Conservation (phyloP, 73 alveolate genomes). For the Paramecium pentaurelia region DNA sequence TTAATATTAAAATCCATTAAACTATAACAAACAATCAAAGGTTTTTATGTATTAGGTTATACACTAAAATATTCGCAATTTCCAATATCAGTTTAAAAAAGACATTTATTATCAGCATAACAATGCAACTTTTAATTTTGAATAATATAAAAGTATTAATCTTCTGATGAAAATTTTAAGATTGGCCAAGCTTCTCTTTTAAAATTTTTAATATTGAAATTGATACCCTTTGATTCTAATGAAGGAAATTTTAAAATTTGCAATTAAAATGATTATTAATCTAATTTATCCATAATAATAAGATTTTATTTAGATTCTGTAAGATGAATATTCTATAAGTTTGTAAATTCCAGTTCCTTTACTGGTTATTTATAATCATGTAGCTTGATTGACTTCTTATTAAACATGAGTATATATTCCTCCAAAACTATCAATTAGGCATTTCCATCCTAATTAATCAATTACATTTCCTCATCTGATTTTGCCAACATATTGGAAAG, state of each 20-base stretch:
- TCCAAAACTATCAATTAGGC: not conserved
- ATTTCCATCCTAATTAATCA: not conserved
- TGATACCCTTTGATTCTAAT: not conserved
- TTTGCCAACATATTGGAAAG: not conserved
- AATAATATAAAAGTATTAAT: not conserved
- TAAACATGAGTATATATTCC: not conserved
- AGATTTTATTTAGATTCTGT: not conserved
- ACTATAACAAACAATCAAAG: not conserved
- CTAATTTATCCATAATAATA: not conserved
- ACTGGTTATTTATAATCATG: not conserved
- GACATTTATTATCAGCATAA: not conserved
- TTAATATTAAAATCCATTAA: not conserved
- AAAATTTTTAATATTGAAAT: not conserved
- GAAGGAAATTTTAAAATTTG: not conserved
- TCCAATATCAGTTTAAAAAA: not conserved
- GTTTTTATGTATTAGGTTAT: not conserved
- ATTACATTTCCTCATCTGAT: conserved; percentile 28
- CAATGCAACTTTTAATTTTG: not conserved
- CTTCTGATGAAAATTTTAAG: conserved; percentile 14
- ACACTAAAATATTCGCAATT: conserved; percentile 9
- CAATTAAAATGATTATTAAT: not conserved
- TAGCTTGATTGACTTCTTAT: not conserved
- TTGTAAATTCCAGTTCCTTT: not conserved
- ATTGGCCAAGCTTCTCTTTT: conserved; percentile 17
- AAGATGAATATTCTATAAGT: not conserved